Percentiles rank a stretch among this genome's conserved stretches.
These are phyloP conservation scores for Penicillium sp. DNA, from an alignment of 2,329 filamentous ascomycete species.

Conservation along the genomic window DNA sequence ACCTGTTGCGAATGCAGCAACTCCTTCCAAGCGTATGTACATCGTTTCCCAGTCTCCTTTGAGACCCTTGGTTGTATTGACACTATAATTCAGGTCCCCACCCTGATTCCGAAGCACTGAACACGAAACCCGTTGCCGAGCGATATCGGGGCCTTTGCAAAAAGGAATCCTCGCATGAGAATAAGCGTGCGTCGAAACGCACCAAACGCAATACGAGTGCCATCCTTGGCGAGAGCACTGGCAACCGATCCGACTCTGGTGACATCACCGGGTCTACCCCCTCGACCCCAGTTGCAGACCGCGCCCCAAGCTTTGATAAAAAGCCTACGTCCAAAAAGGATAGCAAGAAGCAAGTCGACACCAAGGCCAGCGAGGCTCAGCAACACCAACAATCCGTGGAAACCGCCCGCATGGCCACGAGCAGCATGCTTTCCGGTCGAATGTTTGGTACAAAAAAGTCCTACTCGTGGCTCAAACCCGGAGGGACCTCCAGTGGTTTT, in stretches of 20 bases:
- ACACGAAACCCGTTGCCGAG: slow-evolving; percentile 42
- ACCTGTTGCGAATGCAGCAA: slow-evolving; percentile 35
- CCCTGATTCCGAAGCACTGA: slow-evolving; percentile 38
- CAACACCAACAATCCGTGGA: slow-evolving; percentile 77
- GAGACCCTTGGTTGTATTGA: slow-evolving; percentile 11
- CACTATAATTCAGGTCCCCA: slow-evolving; percentile 32
- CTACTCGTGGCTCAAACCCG: slow-evolving; percentile 45
- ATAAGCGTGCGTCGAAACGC: slow-evolving; percentile 62
- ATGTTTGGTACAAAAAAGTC: slow-evolving; percentile 44
- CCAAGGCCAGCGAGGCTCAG: slow-evolving; percentile 67
- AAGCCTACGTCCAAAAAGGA: slow-evolving; percentile 85
- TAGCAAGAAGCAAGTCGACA: slow-evolving; percentile 66
- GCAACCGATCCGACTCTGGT: slow-evolving; percentile 50
- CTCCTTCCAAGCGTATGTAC: slow-evolving; percentile 40
- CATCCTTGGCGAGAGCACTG: slow-evolving; percentile 47
- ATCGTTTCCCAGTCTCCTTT: slow-evolving; percentile 4
- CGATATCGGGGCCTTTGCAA: slow-evolving; percentile 58
- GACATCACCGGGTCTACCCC: slow-evolving; percentile 58
- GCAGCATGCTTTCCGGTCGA: slow-evolving; percentile 51
- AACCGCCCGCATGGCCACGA: slow-evolving; percentile 71
- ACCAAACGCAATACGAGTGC: slow-evolving; percentile 55
- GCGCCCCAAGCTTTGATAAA: slow-evolving; percentile 54
- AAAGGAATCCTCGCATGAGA: slow-evolving; percentile 65
- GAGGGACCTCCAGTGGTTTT: slow-evolving; percentile 34
- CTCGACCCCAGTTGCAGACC: slow-evolving; percentile 42